A percentile compares a stretch with the other conserved stretches of the same genome.
Evolutionary conservation across 345 rosid species (phyloP).

Genomic region (Tarenaya hassleriana): DNA sequence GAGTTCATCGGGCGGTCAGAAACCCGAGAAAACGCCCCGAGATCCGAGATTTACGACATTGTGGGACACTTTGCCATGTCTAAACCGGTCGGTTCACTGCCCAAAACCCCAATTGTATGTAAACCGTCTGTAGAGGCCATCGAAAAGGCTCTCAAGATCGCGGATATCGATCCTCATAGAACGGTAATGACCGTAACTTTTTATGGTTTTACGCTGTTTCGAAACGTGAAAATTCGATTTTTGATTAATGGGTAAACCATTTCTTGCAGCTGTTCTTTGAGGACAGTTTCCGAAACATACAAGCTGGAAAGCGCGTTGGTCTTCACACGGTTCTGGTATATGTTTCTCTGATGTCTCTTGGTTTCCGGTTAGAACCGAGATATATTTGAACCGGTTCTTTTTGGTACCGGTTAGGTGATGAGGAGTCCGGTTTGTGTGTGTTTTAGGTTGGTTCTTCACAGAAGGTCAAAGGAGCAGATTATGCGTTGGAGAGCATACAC

Average conservation of each 20-base stretch:
- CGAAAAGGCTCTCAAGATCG: slow-evolving; percentile 60
- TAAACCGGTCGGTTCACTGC: slow-evolving; percentile 34
- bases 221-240: slow-evolving; percentile 22
- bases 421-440: slow-evolving; percentile 8
- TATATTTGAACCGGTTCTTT: background rate
- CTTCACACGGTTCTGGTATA: slow-evolving; percentile 75
- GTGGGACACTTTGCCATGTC: slow-evolving; percentile 42
- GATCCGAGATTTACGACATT: slow-evolving; percentile 52
- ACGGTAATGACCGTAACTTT: no score
- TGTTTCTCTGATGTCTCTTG: background rate
- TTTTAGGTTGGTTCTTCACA: slow-evolving; percentile 65
- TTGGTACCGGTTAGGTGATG: background rate
- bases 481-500: slow-evolving; percentile 78
- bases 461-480: slow-evolving; percentile 77
- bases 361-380: background rate
- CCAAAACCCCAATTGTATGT: slow-evolving; percentile 72
- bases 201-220: no score
- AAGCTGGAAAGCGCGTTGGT: slow-evolving; percentile 75
- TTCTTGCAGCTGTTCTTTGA: slow-evolving; percentile 70
- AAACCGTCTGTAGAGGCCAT: slow-evolving; percentile 71
- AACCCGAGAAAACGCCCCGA: slow-evolving; percentile 9
- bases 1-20: slow-evolving; percentile 33
- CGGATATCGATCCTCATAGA: slow-evolving; percentile 62
- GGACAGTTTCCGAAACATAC: slow-evolving; percentile 80
- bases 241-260: background rate